phyloP scores from a whole-genome alignment of 1,284 basidiomycete genomes.

The Sphagnurus paluster region DNA sequence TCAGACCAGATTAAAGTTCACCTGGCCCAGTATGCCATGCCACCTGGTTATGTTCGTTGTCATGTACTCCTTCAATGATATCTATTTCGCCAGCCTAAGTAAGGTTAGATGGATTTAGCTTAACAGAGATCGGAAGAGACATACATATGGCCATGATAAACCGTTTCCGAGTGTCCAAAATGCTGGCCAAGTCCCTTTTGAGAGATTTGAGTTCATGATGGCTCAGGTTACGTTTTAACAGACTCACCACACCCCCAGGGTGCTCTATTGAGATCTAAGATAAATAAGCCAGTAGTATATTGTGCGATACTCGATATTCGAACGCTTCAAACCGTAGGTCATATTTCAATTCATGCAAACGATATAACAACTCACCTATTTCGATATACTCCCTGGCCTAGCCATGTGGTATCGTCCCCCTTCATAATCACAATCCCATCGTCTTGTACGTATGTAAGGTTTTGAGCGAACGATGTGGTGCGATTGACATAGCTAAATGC shows the following conservation, averaged over 20 bases:
- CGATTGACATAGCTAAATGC: constrained; percentile 51
- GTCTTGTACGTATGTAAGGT: constrained; percentile 52
- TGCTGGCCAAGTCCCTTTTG: constrained; percentile 65
- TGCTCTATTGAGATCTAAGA: constrained; percentile 65
- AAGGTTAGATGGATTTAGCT: not conserved
- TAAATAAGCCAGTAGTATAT: constrained; percentile 69
- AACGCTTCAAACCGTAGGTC: constrained; percentile 39
- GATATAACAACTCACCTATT: constrained; percentile 49
- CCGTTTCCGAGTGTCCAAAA: constrained; percentile 60
- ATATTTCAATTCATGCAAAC: not conserved
- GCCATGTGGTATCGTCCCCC: constrained; percentile 61
- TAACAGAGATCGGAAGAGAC: constrained; percentile 11
- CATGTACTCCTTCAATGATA: constrained; percentile 78
- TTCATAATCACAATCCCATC: constrained; percentile 70
- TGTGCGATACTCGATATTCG: constrained; percentile 55
- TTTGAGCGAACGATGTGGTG: constrained; percentile 44
- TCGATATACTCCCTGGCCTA: constrained; percentile 51
- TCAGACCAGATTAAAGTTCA: too few species aligned
- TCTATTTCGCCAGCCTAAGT: constrained; percentile 74
- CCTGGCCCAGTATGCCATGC: constrained; percentile 69
- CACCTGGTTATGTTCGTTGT: constrained; percentile 75
- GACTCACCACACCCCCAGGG: constrained; percentile 72
- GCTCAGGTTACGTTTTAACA: constrained; percentile 1
- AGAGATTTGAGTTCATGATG: constrained; percentile 4
- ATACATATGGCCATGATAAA: constrained; percentile 52